Conservation (phyloP, 805 yeast genomes). For the Candida wancherniae region DNA sequence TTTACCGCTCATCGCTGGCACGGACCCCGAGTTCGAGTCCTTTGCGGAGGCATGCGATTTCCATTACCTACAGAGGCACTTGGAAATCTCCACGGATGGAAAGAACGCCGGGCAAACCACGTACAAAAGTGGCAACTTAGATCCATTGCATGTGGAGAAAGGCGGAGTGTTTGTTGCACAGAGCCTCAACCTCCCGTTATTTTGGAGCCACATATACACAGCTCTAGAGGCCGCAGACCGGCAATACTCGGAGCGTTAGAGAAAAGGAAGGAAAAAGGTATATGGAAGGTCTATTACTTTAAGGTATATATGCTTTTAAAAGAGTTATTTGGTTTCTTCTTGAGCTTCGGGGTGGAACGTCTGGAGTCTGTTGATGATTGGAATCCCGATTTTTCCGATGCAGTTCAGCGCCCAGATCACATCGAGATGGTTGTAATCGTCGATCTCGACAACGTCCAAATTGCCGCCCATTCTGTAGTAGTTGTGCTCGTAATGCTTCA, state of each 20-base stretch:
- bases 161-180: slow-evolving; percentile 13
- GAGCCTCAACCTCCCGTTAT: slow-evolving; percentile 10
- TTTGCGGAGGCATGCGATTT: slow-evolving; percentile 19
- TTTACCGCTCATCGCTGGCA: slow-evolving; percentile 13
- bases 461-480: slow-evolving; percentile 31
- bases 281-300: too few species aligned
- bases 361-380: slow-evolving; percentile 17
- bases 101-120: slow-evolving; percentile 28
- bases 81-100: slow-evolving; percentile 26
- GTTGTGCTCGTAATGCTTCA: slow-evolving; percentile 52
- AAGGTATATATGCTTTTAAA: too few species aligned
- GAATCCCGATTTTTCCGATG: slow-evolving; percentile 55
- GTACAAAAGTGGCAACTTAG: slow-evolving; percentile 8
- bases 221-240: slow-evolving; percentile 14
- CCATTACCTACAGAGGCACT: slow-evolving; percentile 21
- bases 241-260: too few species aligned
- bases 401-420: slow-evolving; percentile 89
- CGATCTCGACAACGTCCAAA: slow-evolving; percentile 42
- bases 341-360: too few species aligned
- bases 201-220: slow-evolving; percentile 12
- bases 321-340: too few species aligned
- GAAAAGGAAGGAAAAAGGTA: too few species aligned
- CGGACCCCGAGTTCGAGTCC: slow-evolving; percentile 4
- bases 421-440: slow-evolving; percentile 79
- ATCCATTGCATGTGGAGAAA: slow-evolving; percentile 14